Evolutionary conservation across 352 stramenopile genomes (phyloP), one percentile per base, ranked within the genome.

Genomic region (Stramenopiles sp.): DNA sequence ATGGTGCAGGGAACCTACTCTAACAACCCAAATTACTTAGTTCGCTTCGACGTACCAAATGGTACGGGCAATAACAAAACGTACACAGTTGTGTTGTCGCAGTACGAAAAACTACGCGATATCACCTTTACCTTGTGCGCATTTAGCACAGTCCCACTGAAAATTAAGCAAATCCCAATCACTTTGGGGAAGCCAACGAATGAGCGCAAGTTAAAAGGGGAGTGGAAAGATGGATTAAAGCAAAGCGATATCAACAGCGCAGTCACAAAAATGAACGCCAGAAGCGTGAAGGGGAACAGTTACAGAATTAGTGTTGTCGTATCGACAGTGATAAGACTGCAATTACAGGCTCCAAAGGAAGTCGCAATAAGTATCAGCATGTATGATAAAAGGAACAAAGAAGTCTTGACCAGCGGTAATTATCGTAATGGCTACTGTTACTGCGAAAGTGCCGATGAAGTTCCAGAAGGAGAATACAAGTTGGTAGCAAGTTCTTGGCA

Each of bases 21-120:
- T 84, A 96, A 96, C 84, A 96, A 96, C 75, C 92, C 92, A 0
- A 91, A 97, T 85, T 93, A 89, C 0, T 88, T 97, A 30, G 86
- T 95, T n/a, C 91, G 90, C 44, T 84, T 95, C 32, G 88, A 95
- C 81, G 81, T 93, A 22, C 31, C 80, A 44, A 67, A 25, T 83
- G 8, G 67, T 30, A 7, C 7, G 14, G 75, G 44, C 32, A 1
- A 31, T 80, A 25, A 27, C 67, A 1, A 55, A 14, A 44, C 76
- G n/a, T 86, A 92, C 86, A 96, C 90, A 0, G 84, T 97, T 1
- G 91, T 96, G n/a, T 86, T 92, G 0, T 96, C 92, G 22, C 92
- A 96, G 81, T 96, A 94, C 81, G 90, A 96, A 82, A 96, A 96
- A 80, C 91, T 92, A 76, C 86, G 89, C n/a, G 86, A 90, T 44